Conservation (phyloP, 2,329 filamentous ascomycete genomes). For the Hymenoscyphus albidus region DNA sequence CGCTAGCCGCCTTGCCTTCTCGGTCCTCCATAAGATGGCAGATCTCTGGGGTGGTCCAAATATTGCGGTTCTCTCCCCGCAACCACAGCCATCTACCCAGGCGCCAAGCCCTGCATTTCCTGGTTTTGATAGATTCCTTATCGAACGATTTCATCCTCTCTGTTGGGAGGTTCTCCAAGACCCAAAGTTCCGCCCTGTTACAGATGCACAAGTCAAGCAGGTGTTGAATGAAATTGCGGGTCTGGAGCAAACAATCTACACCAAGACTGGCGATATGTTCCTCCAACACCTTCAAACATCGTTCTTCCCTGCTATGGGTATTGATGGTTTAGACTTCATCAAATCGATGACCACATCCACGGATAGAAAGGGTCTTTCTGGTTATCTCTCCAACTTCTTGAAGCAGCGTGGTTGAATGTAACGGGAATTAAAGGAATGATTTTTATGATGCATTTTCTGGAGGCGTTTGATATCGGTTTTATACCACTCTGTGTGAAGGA, state of each 20-base stretch:
- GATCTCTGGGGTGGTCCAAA: constrained; percentile 88
- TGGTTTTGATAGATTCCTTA: constrained; percentile 88
- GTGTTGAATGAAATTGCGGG: constrained; percentile 84
- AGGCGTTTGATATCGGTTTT: constrained; percentile 8
- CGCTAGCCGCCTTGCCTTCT: constrained; percentile 70
- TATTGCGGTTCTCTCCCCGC: constrained; percentile 53
- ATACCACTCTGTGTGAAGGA: constrained; percentile 7
- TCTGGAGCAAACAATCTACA: constrained; percentile 84
- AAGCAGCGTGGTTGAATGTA: constrained; percentile 36
- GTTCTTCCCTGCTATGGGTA: constrained; percentile 62
- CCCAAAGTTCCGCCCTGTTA: constrained; percentile 70
- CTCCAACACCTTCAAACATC: constrained; percentile 61
- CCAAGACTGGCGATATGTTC: constrained; percentile 82
- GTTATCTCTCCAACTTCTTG: constrained; percentile 59
- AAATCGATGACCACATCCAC: constrained; percentile 53
- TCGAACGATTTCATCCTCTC: constrained; percentile 80
- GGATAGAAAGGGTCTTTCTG: constrained; percentile 59
- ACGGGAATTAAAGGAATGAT: background rate
- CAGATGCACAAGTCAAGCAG: constrained; percentile 82
- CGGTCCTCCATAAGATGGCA: constrained; percentile 78
- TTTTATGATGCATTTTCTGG: constrained; percentile 7
- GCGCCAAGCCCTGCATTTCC: constrained; percentile 61
- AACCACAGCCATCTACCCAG: constrained; percentile 46
- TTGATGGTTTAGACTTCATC: constrained; percentile 58
- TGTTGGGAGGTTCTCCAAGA: constrained; percentile 87